These are phyloP conservation scores for Euphrasia confusa DNA, from an alignment of 257 asterid genomes.

Conservation along the genomic window DNA sequence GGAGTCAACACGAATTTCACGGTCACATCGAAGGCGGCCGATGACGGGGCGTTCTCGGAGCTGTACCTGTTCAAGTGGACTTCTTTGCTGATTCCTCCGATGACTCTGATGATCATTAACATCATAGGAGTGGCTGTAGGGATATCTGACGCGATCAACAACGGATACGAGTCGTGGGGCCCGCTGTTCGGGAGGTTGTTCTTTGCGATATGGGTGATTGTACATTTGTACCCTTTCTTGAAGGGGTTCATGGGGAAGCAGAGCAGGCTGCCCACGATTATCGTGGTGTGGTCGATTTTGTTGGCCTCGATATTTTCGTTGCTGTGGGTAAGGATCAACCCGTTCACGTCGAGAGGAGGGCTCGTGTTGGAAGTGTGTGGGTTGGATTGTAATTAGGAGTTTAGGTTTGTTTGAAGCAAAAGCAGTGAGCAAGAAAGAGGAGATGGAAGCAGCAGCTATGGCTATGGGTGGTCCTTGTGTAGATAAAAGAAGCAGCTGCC, in stretches of 20 bases:
- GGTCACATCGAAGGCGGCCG: slow-evolving; percentile 93
- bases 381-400: slow-evolving; percentile 68
- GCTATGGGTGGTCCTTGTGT: slow-evolving; percentile 43
- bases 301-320: slow-evolving; percentile 86
- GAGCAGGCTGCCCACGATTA: slow-evolving; percentile 68
- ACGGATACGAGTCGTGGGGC: slow-evolving; percentile 96
- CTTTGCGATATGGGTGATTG: slow-evolving; percentile 95
- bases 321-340: slow-evolving; percentile 91
- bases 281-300: slow-evolving; percentile 93
- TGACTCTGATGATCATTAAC: slow-evolving; percentile 75
- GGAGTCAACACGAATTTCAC: slow-evolving; percentile 94
- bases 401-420: slow-evolving; percentile 24
- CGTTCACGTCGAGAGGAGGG: slow-evolving; percentile 62
- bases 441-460: neutral
- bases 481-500: slow-evolving; percentile 46
- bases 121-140: slow-evolving; percentile 84
- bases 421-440: slow-evolving; percentile 2
- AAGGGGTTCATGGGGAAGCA: slow-evolving; percentile 95
- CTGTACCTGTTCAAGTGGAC: slow-evolving; percentile 96
- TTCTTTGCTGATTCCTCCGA: slow-evolving; percentile 82
- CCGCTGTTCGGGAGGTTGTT: slow-evolving; percentile 86
- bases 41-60: slow-evolving; percentile 83
- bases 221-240: slow-evolving; percentile 93
- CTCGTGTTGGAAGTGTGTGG: slow-evolving; percentile 81
- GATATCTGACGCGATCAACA: slow-evolving; percentile 77